Conservation (phyloP, 75 land plant species). For the Selaginella tamariscina region DNA sequence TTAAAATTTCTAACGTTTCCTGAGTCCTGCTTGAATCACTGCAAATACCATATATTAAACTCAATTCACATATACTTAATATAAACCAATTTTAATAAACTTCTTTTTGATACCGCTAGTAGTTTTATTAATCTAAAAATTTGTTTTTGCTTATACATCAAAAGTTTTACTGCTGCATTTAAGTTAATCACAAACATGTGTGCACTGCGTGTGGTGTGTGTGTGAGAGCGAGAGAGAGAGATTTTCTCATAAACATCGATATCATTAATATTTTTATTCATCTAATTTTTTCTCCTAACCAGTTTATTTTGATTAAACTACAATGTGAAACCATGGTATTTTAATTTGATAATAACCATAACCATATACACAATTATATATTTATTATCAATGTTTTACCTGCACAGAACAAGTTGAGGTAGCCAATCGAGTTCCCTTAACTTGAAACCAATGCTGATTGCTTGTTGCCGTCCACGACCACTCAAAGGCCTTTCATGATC, state of each 20-base stretch:
- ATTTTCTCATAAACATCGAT: no score
- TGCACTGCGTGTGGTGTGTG: background rate
- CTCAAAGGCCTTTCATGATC: conserved; percentile 95
- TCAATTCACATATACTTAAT: conserved; percentile 12
- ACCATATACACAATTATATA: background rate
- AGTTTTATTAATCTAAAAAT: background rate
- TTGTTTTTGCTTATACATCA: background rate
- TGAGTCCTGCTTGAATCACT: conserved; percentile 76
- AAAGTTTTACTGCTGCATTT: background rate
- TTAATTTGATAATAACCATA: no score
- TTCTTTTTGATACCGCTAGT: background rate
- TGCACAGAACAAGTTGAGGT: conserved; percentile 73
- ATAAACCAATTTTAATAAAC: background rate
- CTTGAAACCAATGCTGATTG: conserved; percentile 47
- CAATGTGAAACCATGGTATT: background rate
- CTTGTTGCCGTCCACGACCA: conserved; percentile 55
- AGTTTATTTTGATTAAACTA: background rate
- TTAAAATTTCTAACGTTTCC: conserved; percentile 80
- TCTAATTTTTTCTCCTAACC: no score
- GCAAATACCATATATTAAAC: no score
- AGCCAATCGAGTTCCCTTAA: conserved; percentile 71
- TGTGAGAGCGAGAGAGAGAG: background rate
- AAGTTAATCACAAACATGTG: background rate
- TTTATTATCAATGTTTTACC: conserved; percentile 27
- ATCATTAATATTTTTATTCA: no score